These are phyloP conservation scores for Penicillium brevicompactum DNA, from an alignment of 2,329 filamentous ascomycete genomes.

Conservation along the genomic window DNA sequence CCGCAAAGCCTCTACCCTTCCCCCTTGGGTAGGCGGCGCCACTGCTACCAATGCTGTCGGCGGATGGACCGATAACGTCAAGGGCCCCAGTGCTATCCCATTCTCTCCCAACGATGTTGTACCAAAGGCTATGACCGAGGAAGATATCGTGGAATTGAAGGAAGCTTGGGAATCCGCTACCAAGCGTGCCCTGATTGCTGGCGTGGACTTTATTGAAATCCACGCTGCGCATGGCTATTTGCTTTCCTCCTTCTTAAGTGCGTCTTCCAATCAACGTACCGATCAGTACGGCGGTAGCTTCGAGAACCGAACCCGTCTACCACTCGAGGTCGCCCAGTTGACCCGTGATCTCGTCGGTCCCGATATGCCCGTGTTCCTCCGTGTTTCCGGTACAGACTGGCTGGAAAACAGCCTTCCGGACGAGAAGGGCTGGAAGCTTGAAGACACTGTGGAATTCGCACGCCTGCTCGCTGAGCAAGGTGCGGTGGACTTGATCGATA, in stretches of 20 bases:
- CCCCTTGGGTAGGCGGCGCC: slow-evolving; percentile 46
- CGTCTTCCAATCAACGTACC: slow-evolving; percentile 66
- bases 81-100: slow-evolving; percentile 60
- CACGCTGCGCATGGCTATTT: slow-evolving; percentile 78
- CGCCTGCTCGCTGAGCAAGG: slow-evolving; percentile 70
- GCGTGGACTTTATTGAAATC: slow-evolving; percentile 75
- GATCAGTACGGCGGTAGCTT: slow-evolving; percentile 53
- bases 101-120: slow-evolving; percentile 62
- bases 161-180: slow-evolving; percentile 61
- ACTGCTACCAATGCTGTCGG: slow-evolving; percentile 54
- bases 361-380: slow-evolving; percentile 69
- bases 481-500: slow-evolving; percentile 76
- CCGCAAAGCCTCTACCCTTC: slow-evolving; percentile 58
- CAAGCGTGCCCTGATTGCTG: slow-evolving; percentile 63
- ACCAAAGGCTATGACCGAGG: slow-evolving; percentile 67
- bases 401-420: slow-evolving; percentile 59
- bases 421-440: slow-evolving; percentile 31
- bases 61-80: slow-evolving; percentile 57
- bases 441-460: slow-evolving; percentile 66
- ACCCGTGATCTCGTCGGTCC: slow-evolving; percentile 64
- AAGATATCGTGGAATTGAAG: slow-evolving; percentile 68
- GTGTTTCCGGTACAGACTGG: slow-evolving; percentile 73
- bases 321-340: slow-evolving; percentile 65
- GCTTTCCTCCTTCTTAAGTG: slow-evolving; percentile 67
- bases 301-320: slow-evolving; percentile 66